Conservation (phyloP, 2,329 filamentous ascomycete genomes). For the Hortaea werneckii region DNA sequence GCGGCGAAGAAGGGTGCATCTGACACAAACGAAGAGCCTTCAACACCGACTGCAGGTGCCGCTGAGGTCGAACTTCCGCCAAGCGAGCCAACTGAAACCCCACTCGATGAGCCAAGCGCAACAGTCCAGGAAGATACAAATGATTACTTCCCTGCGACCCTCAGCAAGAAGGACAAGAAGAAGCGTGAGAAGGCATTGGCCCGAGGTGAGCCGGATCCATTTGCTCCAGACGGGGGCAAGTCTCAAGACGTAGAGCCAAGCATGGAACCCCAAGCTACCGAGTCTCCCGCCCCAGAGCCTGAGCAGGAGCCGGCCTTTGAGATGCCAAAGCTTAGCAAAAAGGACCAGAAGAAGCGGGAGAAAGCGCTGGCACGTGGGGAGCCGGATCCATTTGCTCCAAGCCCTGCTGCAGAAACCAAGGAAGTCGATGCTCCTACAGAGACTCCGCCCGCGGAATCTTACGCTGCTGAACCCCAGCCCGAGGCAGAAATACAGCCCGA, state of each 20-base stretch:
- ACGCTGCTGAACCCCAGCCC: not conserved
- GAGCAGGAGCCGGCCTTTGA: slow-evolving; percentile 15
- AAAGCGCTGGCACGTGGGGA: slow-evolving; percentile 23
- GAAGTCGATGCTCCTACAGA: slow-evolving; percentile 3
- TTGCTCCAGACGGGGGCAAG: not conserved
- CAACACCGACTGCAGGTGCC: not conserved
- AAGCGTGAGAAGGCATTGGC: slow-evolving; percentile 33
- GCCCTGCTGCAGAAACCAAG: not conserved
- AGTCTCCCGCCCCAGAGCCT: slow-evolving; percentile 11
- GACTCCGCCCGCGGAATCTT: not conserved
- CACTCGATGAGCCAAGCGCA: not conserved
- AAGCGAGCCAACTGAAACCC: not conserved
- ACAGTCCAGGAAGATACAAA: not conserved
- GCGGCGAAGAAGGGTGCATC: slow-evolving; percentile 21
- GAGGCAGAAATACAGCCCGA: slow-evolving; percentile 1
- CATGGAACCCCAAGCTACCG: slow-evolving; percentile 4
- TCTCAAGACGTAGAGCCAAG: not conserved
- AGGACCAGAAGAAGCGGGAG: slow-evolving; percentile 33
- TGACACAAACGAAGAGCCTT: not conserved
- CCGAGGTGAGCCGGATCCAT: not conserved
- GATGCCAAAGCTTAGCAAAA: slow-evolving; percentile 21
- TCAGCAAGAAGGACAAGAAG: slow-evolving; percentile 43
- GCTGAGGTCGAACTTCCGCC: not conserved
- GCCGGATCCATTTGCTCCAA: not conserved
- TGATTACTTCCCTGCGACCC: not conserved